phyloP scores from a whole-genome alignment of 1,139 yeast species.

The Debaryomycetaceae sp. region DNA sequence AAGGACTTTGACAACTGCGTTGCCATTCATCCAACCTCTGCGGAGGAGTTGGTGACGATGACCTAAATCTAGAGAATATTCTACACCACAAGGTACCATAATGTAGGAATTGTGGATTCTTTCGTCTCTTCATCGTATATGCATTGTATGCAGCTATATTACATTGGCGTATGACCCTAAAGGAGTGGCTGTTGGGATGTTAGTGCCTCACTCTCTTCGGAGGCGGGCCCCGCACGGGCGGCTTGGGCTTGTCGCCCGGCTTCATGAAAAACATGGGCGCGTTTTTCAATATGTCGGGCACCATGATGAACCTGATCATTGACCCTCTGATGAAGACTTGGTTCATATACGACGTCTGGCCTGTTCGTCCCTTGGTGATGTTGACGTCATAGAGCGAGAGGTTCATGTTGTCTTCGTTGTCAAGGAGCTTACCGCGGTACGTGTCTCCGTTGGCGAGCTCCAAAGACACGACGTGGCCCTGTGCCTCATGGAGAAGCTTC shows the following conservation, averaged over 20 bases:
- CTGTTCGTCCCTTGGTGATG: conserved; percentile 63
- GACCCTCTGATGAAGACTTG: conserved; percentile 92
- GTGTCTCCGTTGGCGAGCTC: conserved; percentile 85
- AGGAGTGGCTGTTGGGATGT: neutral
- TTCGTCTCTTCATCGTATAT: neutral
- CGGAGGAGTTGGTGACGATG: conserved; percentile 95
- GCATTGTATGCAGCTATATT: neutral
- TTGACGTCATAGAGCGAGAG: conserved; percentile 80
- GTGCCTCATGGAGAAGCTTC: conserved; percentile 80
- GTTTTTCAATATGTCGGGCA: conserved; percentile 82
- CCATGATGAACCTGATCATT: conserved; percentile 74
- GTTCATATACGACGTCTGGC: conserved; percentile 71
- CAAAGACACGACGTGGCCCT: conserved; percentile 81
- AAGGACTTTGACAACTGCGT: conserved; percentile 91
- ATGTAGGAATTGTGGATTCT: neutral
- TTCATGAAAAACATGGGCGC: conserved; percentile 80
- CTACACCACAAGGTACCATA: neutral
- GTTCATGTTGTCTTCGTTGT: conserved; percentile 92
- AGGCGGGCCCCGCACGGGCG: conserved; percentile 66
- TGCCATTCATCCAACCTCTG: conserved; percentile 97
- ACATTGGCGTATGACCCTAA: neutral
- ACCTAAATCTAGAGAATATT: conserved; percentile 25
- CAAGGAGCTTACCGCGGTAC: conserved; percentile 80
- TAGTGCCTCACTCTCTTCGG: conserved; percentile 20
- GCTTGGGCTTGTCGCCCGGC: conserved; percentile 62